Evolutionary conservation across 768 basidiomycete species (phyloP).

Genomic region (Sutorius australiensis): DNA sequence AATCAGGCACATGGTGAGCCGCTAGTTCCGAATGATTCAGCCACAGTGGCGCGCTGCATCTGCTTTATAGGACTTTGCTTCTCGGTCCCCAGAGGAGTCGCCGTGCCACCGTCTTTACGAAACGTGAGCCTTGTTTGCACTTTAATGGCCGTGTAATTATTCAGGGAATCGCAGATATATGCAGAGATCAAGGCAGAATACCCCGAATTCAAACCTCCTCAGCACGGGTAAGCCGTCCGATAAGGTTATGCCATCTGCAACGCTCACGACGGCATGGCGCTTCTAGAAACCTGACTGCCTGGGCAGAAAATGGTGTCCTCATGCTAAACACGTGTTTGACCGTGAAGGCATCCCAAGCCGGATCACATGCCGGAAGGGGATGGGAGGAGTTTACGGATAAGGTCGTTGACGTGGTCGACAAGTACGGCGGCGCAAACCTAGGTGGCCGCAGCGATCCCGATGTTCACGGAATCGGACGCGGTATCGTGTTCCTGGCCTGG

Average conservation of each 20-base stretch:
- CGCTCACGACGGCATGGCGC: conserved; percentile 3
- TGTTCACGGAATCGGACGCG: conserved; percentile 56
- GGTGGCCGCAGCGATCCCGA: conserved; percentile 34
- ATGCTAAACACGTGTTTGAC: conserved; percentile 93
- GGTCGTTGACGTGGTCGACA: conserved; percentile 73
- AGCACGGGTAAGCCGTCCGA: conserved; percentile 66
- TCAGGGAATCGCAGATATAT: conserved; percentile 61
- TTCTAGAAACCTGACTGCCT: conserved; percentile 68
- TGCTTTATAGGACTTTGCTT: conserved; percentile 68
- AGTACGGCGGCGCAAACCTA: conserved; percentile 71
- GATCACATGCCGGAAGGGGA: conserved; percentile 79
- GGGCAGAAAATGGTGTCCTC: conserved; percentile 85
- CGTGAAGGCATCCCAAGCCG: conserved; percentile 69
- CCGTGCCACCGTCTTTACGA: conserved; percentile 74
- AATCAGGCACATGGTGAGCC: conserved; percentile 81
- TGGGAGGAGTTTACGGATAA: conserved; percentile 91
- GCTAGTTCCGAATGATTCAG: neutral
- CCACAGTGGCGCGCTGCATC: conserved; percentile 10
- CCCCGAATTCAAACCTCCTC: conserved; percentile 71
- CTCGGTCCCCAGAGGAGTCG: conserved; percentile 78
- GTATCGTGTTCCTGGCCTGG: conserved; percentile 89
- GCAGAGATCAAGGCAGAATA: conserved; percentile 81
- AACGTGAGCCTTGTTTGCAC: conserved; percentile 51
- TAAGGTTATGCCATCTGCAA: conserved; percentile 8
- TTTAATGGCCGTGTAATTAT: conserved; percentile 9